Evolutionary conservation across 768 basidiomycete genomes (phyloP).

Genomic region (Suillus sp.): DNA sequence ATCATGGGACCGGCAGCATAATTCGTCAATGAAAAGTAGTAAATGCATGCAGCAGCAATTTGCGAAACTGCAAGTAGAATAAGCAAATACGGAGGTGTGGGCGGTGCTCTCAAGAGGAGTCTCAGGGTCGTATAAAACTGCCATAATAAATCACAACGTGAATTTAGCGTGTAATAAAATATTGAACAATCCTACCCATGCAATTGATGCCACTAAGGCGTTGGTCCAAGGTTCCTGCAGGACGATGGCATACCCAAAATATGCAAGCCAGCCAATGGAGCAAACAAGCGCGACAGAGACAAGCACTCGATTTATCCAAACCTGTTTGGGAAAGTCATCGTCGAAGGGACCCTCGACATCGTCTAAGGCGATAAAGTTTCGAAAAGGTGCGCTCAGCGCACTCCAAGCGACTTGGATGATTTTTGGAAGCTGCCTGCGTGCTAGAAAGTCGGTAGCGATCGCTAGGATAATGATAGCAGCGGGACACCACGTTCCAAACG

Average conservation of each 20-base stretch:
- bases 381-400: constrained; percentile 43
- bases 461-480: constrained; percentile 31
- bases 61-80: constrained; percentile 45
- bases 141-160: constrained; percentile 9
- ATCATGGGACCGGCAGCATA: constrained; percentile 20
- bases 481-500: constrained; percentile 13
- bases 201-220: constrained; percentile 38
- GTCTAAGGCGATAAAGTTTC: constrained; percentile 51
- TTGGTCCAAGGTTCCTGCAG: constrained; percentile 27
- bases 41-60: constrained; percentile 37
- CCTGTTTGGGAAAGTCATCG: constrained; percentile 12
- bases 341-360: constrained; percentile 46
- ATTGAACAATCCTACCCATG: constrained; percentile 49
- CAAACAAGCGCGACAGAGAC: constrained; percentile 41
- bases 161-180: constrained; percentile 9
- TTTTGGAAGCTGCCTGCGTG: constrained; percentile 28
- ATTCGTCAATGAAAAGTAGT: constrained; percentile 34
- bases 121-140: constrained; percentile 49
- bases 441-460: constrained; percentile 33
- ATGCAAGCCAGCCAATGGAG: constrained; percentile 45
- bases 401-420: constrained; percentile 23
- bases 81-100: constrained; percentile 56
- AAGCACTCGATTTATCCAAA: constrained; percentile 38
- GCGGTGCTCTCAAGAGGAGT: constrained; percentile 42
- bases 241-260: constrained; percentile 39